phyloP scores from a whole-genome alignment of 495 filamentous ascomycete species.

The Penicillium pulvis region DNA sequence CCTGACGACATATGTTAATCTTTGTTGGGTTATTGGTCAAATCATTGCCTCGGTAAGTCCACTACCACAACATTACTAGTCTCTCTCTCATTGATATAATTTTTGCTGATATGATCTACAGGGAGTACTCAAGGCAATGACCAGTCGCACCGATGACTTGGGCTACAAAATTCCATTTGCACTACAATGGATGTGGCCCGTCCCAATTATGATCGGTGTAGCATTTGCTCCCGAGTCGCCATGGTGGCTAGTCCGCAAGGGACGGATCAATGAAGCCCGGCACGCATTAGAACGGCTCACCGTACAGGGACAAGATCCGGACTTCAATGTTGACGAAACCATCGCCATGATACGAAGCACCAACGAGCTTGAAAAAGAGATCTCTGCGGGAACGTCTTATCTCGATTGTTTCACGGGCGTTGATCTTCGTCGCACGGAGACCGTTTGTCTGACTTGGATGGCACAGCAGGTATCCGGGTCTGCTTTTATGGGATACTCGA shows the following conservation, averaged over 20 bases:
- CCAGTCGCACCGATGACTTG: slow-evolving; percentile 56
- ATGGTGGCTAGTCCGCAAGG: slow-evolving; percentile 79
- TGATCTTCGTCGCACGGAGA: slow-evolving; percentile 72
- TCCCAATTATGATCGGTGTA: slow-evolving; percentile 69
- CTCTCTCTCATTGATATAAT: neutral
- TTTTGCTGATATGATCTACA: neutral
- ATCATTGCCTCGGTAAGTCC: slow-evolving; percentile 4
- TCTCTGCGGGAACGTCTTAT: slow-evolving; percentile 62
- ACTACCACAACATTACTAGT: neutral
- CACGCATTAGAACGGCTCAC: slow-evolving; percentile 66
- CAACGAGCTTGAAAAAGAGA: slow-evolving; percentile 67
- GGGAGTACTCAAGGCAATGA: slow-evolving; percentile 14
- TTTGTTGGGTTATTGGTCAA: slow-evolving; percentile 63
- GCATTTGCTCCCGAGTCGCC: slow-evolving; percentile 73
- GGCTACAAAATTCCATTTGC: slow-evolving; percentile 68
- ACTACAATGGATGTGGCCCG: slow-evolving; percentile 82
- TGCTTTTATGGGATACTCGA: slow-evolving; percentile 50
- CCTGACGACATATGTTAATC: slow-evolving; percentile 76
- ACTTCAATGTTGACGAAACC: slow-evolving; percentile 71
- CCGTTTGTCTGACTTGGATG: slow-evolving; percentile 62
- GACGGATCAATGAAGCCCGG: slow-evolving; percentile 65
- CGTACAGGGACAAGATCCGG: slow-evolving; percentile 50
- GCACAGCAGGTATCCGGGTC: slow-evolving; percentile 9
- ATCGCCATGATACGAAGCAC: slow-evolving; percentile 81
- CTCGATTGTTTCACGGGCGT: slow-evolving; percentile 73